These are phyloP conservation scores for Hemileia vastatrix DNA, from an alignment of 1,284 basidiomycete species.

Conservation along the genomic window DNA sequence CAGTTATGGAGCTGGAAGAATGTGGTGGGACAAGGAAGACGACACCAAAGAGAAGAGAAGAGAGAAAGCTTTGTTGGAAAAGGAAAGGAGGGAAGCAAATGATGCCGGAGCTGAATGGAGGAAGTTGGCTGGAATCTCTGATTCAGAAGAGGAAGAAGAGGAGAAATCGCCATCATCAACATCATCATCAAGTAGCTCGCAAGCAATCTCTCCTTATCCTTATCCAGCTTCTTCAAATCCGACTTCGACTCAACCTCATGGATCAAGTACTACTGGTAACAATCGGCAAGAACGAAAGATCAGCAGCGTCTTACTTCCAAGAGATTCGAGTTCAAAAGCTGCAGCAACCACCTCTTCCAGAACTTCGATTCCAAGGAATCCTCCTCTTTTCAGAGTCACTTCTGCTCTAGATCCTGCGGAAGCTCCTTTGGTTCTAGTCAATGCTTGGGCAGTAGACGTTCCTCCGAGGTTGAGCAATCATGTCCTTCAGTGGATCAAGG, in stretches of 20 bases:
- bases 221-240: conserved; percentile 57
- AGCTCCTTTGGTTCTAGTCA: conserved; percentile 48
- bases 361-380: too few species aligned
- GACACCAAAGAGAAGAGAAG: conserved; percentile 22
- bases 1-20: conserved; percentile 52
- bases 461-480: conserved; percentile 42
- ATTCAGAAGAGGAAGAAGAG: background rate
- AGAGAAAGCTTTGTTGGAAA: conserved; percentile 8
- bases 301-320: conserved; percentile 29
- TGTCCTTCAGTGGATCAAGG: background rate
- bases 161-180: too few species aligned
- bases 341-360: conserved; percentile 13
- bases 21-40: conserved; percentile 32
- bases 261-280: too few species aligned
- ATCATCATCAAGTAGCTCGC: too few species aligned
- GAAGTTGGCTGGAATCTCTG: background rate
- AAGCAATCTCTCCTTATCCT: conserved; percentile 52
- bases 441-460: conserved; percentile 80
- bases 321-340: background rate
- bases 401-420: conserved; percentile 43
- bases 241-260: conserved; percentile 40
- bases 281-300: background rate
- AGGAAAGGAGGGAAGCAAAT: conserved; percentile 18
- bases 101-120: conserved; percentile 24
- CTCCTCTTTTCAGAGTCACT: conserved; percentile 43